Evolutionary conservation across 768 basidiomycete genomes (phyloP).

Genomic region (Fistulinella prunicolor): DNA sequence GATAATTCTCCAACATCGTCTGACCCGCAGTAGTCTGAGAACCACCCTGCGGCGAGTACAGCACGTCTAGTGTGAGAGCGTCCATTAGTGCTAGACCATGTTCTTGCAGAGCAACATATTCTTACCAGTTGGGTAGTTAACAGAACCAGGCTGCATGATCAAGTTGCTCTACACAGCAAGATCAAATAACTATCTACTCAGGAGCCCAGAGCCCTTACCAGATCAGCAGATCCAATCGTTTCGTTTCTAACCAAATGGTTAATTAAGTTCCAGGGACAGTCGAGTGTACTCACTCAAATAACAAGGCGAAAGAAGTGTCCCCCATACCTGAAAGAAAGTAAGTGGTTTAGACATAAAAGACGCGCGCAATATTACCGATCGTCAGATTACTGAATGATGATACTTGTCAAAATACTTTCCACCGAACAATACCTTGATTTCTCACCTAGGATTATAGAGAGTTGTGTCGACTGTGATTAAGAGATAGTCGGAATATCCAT

Average conservation of each 20-base stretch:
- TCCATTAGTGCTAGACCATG: slow-evolving; percentile 1
- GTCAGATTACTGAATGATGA: slow-evolving; percentile 32
- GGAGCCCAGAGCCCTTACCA: slow-evolving; percentile 36
- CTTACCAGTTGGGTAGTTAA: slow-evolving; percentile 53
- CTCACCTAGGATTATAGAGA: slow-evolving; percentile 65
- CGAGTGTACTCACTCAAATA: slow-evolving; percentile 47
- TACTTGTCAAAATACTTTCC: slow-evolving; percentile 1
- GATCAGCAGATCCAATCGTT: slow-evolving; percentile 55
- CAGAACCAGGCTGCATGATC: slow-evolving; percentile 57
- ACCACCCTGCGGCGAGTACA: slow-evolving; percentile 55
- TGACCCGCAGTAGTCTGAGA: slow-evolving; percentile 51
- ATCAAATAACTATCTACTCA: slow-evolving; percentile 1
- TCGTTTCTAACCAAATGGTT: no score
- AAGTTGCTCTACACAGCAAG: slow-evolving; percentile 42
- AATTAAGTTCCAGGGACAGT: slow-evolving; percentile 4
- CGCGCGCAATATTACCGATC: slow-evolving; percentile 25
- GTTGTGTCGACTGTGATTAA: slow-evolving; percentile 61
- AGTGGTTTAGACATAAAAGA: slow-evolving; percentile 20
- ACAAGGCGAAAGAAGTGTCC: slow-evolving; percentile 58
- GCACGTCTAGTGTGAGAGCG: slow-evolving; percentile 42
- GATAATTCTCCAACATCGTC: slow-evolving; percentile 58
- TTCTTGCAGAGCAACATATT: not conserved
- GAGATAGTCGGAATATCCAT: slow-evolving; percentile 63
- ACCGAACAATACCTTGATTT: not conserved
- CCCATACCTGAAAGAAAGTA: slow-evolving; percentile 53